phyloP scores from a whole-genome alignment of 495 filamentous ascomycete species.

The Massariosphaeria phaeospora region DNA sequence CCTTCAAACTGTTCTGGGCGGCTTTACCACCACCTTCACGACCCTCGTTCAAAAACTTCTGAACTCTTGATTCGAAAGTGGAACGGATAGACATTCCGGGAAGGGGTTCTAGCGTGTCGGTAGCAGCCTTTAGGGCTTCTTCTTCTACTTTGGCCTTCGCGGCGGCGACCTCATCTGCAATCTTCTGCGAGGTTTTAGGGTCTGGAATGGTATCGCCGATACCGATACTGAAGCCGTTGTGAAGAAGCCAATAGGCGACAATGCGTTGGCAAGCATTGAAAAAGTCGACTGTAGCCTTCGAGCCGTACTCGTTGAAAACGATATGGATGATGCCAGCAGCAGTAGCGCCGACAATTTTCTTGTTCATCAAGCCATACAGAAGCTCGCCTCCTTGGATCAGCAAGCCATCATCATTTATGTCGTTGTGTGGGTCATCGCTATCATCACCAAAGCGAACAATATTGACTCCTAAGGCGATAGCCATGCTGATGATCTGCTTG shows the following conservation, averaged over 20 bases:
- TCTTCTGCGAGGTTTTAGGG: slow-evolving; percentile 68
- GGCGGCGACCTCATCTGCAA: slow-evolving; percentile 68
- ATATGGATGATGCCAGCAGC: slow-evolving; percentile 88
- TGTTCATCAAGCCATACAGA: slow-evolving; percentile 81
- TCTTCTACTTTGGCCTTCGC: slow-evolving; percentile 74
- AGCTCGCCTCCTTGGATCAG: slow-evolving; percentile 82
- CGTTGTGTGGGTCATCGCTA: slow-evolving; percentile 49
- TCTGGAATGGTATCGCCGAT: slow-evolving; percentile 98
- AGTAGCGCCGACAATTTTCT: slow-evolving; percentile 88
- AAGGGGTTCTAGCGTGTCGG: slow-evolving; percentile 76
- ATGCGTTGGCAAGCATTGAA: slow-evolving; percentile 93
- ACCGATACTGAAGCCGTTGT: slow-evolving; percentile 96
- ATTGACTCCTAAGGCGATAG: slow-evolving; percentile 82
- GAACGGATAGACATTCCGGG: slow-evolving; percentile 98
- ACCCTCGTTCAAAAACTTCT: slow-evolving; percentile 84
- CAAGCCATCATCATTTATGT: slow-evolving; percentile 70
- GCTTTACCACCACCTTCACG: slow-evolving; percentile 93
- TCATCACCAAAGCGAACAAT: slow-evolving; percentile 59
- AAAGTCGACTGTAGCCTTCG: slow-evolving; percentile 79
- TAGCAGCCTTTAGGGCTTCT: slow-evolving; percentile 71
- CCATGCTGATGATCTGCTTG: slow-evolving; percentile 93
- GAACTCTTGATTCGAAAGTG: slow-evolving; percentile 95
- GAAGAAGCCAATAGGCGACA: slow-evolving; percentile 95
- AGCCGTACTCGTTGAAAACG: slow-evolving; percentile 91
- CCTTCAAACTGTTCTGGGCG: slow-evolving; percentile 86